phyloP scores from a whole-genome alignment of 2,329 filamentous ascomycete genomes.

The Colletotrichum liriopes region DNA sequence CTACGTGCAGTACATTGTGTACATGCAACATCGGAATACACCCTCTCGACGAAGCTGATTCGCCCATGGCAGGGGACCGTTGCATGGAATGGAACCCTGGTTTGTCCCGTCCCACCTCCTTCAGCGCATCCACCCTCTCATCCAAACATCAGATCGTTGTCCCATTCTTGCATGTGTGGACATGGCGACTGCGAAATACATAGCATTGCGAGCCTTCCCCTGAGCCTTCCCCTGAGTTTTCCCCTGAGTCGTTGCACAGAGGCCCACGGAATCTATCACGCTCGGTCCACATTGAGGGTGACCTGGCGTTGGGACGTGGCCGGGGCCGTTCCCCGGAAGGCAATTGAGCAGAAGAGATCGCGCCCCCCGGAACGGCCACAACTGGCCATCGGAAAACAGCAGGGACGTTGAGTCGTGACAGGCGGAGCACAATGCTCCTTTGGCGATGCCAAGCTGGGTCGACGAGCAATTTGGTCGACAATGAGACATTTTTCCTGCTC shows the following conservation, averaged over 20 bases:
- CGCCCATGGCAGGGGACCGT: constrained; percentile 15
- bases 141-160: not conserved
- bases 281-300: not conserved
- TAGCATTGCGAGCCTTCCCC: not conserved
- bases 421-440: not conserved
- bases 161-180: no score
- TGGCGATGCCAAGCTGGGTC: not conserved
- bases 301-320: not conserved
- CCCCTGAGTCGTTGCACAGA: not conserved
- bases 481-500: not conserved
- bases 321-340: constrained; percentile 13
- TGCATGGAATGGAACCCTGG: not conserved
- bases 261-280: not conserved
- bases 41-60: constrained; percentile 17
- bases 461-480: no score
- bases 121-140: not conserved
- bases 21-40: no score
- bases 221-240: no score
- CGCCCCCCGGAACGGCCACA: constrained; percentile 6
- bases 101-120: constrained; percentile 1
- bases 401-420: constrained; percentile 27
- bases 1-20: no score
- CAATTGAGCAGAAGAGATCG: constrained; percentile 4
- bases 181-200: no score
- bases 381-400: not conserved